These are phyloP conservation scores for Lodderomyces margitis DNA, from an alignment of 1,139 yeast genomes.

Conservation along the genomic window DNA sequence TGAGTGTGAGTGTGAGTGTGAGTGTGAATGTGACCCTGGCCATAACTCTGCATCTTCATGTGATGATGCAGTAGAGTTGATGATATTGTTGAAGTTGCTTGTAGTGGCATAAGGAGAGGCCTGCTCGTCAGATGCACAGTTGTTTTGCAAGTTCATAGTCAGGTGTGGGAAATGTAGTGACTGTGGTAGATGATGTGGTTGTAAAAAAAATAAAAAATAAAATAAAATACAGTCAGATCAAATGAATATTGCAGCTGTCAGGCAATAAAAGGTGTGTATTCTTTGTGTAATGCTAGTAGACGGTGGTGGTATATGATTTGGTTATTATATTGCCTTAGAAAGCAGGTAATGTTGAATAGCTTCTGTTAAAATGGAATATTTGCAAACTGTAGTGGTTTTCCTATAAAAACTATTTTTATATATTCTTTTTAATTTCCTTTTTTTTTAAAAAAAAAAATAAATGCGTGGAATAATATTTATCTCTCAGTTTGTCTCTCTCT, in stretches of 20 bases:
- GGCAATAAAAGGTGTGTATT: no score
- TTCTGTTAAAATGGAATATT: no score
- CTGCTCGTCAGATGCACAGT: conserved; percentile 16
- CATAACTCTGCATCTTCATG: neutral
- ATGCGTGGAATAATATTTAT: neutral
- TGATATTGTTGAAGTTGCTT: conserved; percentile 8
- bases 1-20: no score
- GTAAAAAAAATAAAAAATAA: conserved; percentile 1
- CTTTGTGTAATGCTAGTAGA: no score
- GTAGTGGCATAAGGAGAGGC: conserved; percentile 8
- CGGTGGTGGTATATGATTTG: no score
- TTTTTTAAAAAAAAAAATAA: neutral
- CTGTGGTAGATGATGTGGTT: neutral
- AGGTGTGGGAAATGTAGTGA: neutral
- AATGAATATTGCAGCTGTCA: no score
- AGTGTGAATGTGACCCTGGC: no score
- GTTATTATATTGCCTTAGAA: no score
- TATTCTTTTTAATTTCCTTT: no score
- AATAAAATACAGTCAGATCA: neutral
- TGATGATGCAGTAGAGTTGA: conserved; percentile 9
- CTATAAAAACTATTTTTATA: no score
- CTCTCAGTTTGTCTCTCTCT: no score
- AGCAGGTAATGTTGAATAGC: no score
- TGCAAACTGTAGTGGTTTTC: neutral
- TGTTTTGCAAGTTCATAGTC: conserved; percentile 20